A percentile compares a stretch with the other conserved stretches of the same genome.
Evolutionary conservation across 371 early-diverging fungal species (phyloP).

Genomic region (Dinochytrium kinnereticum): DNA sequence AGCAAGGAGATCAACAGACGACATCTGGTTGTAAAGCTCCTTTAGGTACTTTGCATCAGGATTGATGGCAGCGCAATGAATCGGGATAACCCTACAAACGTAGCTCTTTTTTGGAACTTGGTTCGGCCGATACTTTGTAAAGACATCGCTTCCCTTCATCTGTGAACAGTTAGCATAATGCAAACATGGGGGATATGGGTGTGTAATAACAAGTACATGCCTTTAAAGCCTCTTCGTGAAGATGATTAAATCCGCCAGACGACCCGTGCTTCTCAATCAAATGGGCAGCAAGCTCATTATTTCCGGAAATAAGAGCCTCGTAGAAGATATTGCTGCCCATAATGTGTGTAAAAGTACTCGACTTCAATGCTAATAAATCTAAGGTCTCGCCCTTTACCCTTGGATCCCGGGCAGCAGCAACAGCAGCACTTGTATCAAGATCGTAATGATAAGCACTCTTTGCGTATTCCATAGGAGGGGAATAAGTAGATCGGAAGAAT

Average conservation of each 20-base stretch:
- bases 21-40: slow-evolving; percentile 50
- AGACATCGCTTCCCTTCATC: slow-evolving; percentile 24
- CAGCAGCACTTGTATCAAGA: background rate
- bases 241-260: slow-evolving; percentile 52
- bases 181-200: too few species aligned
- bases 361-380: slow-evolving; percentile 8
- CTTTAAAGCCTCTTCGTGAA: slow-evolving; percentile 55
- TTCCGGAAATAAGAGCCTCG: slow-evolving; percentile 54
- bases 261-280: slow-evolving; percentile 36
- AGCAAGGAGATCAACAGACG: slow-evolving; percentile 27
- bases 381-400: slow-evolving; percentile 11
- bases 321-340: slow-evolving; percentile 39
- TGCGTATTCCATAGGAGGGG: slow-evolving; percentile 6
- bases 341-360: background rate
- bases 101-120: slow-evolving; percentile 59
- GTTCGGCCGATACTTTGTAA: slow-evolving; percentile 49
- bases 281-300: slow-evolving; percentile 42
- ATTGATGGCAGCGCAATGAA: slow-evolving; percentile 45
- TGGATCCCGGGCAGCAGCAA: background rate
- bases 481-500: slow-evolving; percentile 39
- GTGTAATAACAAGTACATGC: too few species aligned
- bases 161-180: background rate
- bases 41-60: slow-evolving; percentile 50
- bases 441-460: background rate
- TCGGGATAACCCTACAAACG: slow-evolving; percentile 52